A percentile compares a stretch with the other conserved stretches of the same genome.
Conservation (phyloP, 306 rosid species). For the Gastrolobium villosum region DNA sequence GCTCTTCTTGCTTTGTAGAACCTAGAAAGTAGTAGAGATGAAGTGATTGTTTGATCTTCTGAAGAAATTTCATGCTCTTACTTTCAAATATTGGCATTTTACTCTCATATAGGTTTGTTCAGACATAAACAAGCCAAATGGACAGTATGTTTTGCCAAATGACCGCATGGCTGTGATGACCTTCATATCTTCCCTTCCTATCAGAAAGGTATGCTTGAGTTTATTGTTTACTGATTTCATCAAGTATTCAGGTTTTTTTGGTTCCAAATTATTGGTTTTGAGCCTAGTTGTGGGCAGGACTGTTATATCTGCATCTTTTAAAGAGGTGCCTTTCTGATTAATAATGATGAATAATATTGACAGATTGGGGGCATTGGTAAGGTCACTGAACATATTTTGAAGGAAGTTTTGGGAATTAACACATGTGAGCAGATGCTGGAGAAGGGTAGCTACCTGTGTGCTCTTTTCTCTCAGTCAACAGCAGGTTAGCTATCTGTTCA, state of each 20-base stretch:
- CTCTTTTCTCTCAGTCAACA: slow-evolving; percentile 80
- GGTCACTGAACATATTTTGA: slow-evolving; percentile 89
- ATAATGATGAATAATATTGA: slow-evolving; percentile 45
- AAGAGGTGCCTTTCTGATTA: slow-evolving; percentile 32
- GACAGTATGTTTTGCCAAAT: slow-evolving; percentile 88
- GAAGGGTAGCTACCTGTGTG: slow-evolving; percentile 78
- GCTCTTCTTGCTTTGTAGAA: slow-evolving; percentile 37
- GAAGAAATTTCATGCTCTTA: slow-evolving; percentile 28
- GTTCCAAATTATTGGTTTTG: slow-evolving; percentile 26
- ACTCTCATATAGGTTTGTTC: slow-evolving; percentile 79
- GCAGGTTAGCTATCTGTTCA: slow-evolving; percentile 69
- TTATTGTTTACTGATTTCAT: slow-evolving; percentile 28
- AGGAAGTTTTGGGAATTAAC: slow-evolving; percentile 78
- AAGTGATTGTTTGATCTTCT: slow-evolving; percentile 37
- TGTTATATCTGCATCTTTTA: slow-evolving; percentile 44
- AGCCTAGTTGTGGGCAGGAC: slow-evolving; percentile 26
- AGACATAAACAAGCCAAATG: slow-evolving; percentile 98
- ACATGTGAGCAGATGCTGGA: slow-evolving; percentile 89
- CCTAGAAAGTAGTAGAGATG: slow-evolving; percentile 33
- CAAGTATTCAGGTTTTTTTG: background rate
- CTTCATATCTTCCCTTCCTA: slow-evolving; percentile 93
- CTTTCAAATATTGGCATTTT: slow-evolving; percentile 33
- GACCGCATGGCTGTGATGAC: slow-evolving; percentile 80
- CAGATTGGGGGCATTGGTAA: slow-evolving; percentile 99
- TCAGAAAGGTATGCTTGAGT: slow-evolving; percentile 75